Base-by-base conservation (phyloP, 768 basidiomycete species). In the Lactifluus echinatus region DNA sequence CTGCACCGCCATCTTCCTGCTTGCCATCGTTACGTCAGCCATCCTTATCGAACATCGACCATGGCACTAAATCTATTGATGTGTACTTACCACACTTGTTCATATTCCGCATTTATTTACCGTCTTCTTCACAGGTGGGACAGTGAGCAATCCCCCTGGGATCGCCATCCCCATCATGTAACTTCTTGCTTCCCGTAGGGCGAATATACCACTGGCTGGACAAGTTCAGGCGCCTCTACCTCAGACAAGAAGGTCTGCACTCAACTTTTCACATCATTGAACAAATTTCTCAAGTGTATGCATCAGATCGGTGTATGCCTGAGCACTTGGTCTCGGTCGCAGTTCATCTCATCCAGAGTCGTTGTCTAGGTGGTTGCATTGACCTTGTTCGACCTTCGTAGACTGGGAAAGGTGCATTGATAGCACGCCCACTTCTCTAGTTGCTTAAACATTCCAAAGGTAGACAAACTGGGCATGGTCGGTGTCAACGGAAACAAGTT, bases 181-280 rank as follows among this genome's bases (percentile, higher is more conserved):
- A 36, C 40, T 8, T 34, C 29, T 19, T 26, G n/a, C n/a, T 15
- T 45, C 40, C 36, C 24, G 3, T 52, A 81, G 83, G 89, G 89
- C 42, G 90, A 94, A 75, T 95, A 95, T 69, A 95, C 93, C 60
- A 95, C 93, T 50, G 93, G 93, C 68, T 95, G 89, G 89, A 92
- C 89, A 10, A 84, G 83, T 12, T 82, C 87, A 36, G 93, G 93
- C n/a, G 90, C 89, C 42, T 94, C 92, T 15, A 90, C 85, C 67
- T 94, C 92, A 5, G 93, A 95, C 74, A 95, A 95, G 74, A 96
- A 93, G 79, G 90, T 87, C 55, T 53, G 74, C 55, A 12, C 21
- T 29, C 19, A 34, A 14, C 7, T 2, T 17, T 44, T n/a, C 28
- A 39, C n/a, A 47, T 39, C 21, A 6, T 19, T 39, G 4, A n/a